Evolutionary conservation across 139 green algal species (phyloP).

Genomic region (Pleodorina starrii): DNA sequence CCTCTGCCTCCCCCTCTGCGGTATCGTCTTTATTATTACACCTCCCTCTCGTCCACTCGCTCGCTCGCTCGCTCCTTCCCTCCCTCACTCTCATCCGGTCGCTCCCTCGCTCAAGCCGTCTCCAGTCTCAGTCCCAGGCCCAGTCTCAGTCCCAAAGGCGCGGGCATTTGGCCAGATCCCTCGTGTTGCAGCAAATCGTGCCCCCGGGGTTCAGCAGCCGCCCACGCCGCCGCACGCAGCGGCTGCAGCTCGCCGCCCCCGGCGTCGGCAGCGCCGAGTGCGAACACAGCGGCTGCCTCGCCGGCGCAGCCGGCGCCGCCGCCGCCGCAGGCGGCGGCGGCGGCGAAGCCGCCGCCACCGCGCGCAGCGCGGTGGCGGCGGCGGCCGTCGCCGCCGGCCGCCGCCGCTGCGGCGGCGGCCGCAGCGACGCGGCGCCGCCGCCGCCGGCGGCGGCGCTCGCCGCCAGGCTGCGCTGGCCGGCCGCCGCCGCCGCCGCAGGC

Average conservation of each 20-base stretch:
- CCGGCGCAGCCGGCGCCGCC: background rate
- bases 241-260: background rate
- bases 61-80: too few relatives aligned
- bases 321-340: background rate
- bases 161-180: conserved; percentile 38
- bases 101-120: too few relatives aligned
- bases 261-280: background rate
- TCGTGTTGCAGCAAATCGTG: conserved; percentile 35
- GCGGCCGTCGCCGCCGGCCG: background rate
- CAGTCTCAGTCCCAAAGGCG: conserved; percentile 47
- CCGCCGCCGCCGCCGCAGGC: background rate
- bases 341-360: background rate
- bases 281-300: conserved; percentile 21
- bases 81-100: too few relatives aligned
- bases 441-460: background rate
- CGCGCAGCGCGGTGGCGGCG: background rate
- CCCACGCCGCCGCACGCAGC: conserved; percentile 7
- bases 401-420: background rate
- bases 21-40: too few relatives aligned
- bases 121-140: too few relatives aligned
- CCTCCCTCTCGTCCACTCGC: too few relatives aligned
- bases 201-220: conserved; percentile 44
- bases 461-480: background rate
- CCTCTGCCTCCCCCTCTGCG: too few relatives aligned
- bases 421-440: background rate